A percentile compares a stretch with the other conserved stretches of the same genome.
These are phyloP conservation scores for Ophiostoma australiae DNA, from an alignment of 2,329 filamentous ascomycete genomes.

Conservation along the genomic window DNA sequence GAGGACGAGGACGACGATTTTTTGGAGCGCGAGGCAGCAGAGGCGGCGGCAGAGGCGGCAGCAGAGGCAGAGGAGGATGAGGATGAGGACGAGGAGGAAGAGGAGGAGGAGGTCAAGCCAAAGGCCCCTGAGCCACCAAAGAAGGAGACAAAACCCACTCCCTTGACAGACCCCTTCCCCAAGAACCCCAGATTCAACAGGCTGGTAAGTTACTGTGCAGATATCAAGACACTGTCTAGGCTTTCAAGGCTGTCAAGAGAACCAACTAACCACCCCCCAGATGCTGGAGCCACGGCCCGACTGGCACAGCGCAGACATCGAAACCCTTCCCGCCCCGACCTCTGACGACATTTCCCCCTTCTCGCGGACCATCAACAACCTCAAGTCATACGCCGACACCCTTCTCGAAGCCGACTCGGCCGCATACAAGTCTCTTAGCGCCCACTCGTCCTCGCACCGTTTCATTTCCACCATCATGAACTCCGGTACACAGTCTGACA, in stretches of 20 bases:
- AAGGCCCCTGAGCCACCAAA: slow-evolving; percentile 33
- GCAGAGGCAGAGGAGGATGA: slow-evolving; percentile 38
- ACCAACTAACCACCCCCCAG: slow-evolving; percentile 33
- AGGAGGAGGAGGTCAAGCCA: slow-evolving; percentile 35
- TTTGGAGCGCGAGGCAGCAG: slow-evolving; percentile 28
- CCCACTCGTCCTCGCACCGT: slow-evolving; percentile 82
- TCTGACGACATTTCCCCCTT: slow-evolving; percentile 45
- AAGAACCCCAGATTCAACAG: slow-evolving; percentile 31
- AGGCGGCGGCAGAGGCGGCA: slow-evolving; percentile 33
- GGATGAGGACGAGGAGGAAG: slow-evolving; percentile 34
- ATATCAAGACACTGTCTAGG: slow-evolving; percentile 15
- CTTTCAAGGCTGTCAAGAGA: background rate
- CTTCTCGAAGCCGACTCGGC: slow-evolving; percentile 74
- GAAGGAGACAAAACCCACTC: slow-evolving; percentile 30
- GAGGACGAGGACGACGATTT: slow-evolving; percentile 39
- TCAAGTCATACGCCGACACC: slow-evolving; percentile 66
- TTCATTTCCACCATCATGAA: slow-evolving; percentile 97
- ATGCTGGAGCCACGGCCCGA: slow-evolving; percentile 54
- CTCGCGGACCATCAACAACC: slow-evolving; percentile 42
- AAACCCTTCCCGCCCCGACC: slow-evolving; percentile 41
- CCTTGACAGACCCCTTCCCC: slow-evolving; percentile 22
- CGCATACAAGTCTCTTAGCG: slow-evolving; percentile 66
- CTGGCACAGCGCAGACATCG: slow-evolving; percentile 48
- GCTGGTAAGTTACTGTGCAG: slow-evolving; percentile 38
- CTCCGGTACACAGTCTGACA: slow-evolving; percentile 92